Conservation (phyloP, 2,329 filamentous ascomycete species). For the Ascochyta rabiei region DNA sequence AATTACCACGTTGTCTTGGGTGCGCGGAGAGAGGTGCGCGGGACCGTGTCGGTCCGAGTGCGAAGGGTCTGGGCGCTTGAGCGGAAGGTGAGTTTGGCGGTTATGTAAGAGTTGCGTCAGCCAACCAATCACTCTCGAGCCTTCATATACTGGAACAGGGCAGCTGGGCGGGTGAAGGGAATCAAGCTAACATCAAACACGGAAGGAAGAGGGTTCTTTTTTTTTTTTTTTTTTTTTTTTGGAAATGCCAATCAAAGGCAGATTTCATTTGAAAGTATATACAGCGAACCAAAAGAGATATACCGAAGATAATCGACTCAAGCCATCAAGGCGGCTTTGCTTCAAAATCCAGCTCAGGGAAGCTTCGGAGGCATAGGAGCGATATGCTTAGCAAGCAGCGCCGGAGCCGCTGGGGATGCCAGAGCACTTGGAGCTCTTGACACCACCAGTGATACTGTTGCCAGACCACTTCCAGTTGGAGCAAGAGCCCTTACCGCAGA, state of each 20-base stretch:
- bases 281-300: slow-evolving; percentile 1
- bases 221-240: too few species aligned
- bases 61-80: too few species aligned
- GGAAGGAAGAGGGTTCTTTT: neutral
- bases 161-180: too few species aligned
- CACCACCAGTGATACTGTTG: slow-evolving; percentile 49
- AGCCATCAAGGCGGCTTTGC: slow-evolving; percentile 7
- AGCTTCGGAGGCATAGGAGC: neutral
- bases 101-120: too few species aligned
- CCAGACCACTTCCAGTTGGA: slow-evolving; percentile 61
- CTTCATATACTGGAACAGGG: too few species aligned
- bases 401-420: slow-evolving; percentile 42
- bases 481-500: slow-evolving; percentile 62
- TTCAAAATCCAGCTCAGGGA: slow-evolving; percentile 1
- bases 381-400: slow-evolving; percentile 39
- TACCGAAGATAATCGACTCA: slow-evolving; percentile 4
- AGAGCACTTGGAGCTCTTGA: slow-evolving; percentile 40
- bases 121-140: too few species aligned
- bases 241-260: neutral
- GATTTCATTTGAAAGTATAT: slow-evolving; percentile 9
- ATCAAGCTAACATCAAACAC: neutral
- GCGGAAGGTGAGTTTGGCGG: too few species aligned
- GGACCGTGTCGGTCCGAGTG: too few species aligned
- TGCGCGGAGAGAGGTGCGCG: too few species aligned
- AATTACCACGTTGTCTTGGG: too few species aligned